Percentiles rank a stretch among this genome's conserved stretches.
These are phyloP conservation scores for Linnemannia exigua DNA, from an alignment of 192 early-diverging fungal species.

Conservation along the genomic window DNA sequence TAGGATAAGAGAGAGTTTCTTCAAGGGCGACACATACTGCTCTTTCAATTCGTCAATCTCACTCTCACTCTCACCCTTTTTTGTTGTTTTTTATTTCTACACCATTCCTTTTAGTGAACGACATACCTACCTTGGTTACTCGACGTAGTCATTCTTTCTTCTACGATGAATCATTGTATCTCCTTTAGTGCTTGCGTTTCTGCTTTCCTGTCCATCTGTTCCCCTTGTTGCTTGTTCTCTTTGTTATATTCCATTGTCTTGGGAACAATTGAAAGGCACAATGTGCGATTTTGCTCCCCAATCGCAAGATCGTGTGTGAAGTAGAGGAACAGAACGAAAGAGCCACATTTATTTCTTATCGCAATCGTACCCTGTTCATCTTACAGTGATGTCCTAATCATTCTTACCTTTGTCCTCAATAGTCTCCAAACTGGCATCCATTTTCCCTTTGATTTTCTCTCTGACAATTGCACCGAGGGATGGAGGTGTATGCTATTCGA, in stretches of 20 bases:
- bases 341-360: not conserved
- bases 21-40: not conserved
- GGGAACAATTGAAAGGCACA: not conserved
- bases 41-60: not conserved
- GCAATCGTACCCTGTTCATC: not conserved
- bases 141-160: not conserved
- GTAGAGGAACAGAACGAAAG: not conserved
- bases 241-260: not conserved
- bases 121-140: not conserved
- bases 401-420: not conserved
- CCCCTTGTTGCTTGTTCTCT: not conserved
- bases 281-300: not conserved
- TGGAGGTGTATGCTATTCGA: not conserved
- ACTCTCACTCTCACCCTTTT: too few species aligned
- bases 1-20: too few species aligned
- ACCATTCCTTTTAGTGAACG: not conserved
- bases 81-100: not conserved
- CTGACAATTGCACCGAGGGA: not conserved
- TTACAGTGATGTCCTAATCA: not conserved
- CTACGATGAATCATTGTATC: not conserved
- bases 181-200: not conserved
- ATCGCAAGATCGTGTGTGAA: not conserved
- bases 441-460: too few species aligned
- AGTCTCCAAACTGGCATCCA: not conserved
- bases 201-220: not conserved